Evolutionary conservation across 1,284 basidiomycete genomes (phyloP), one percentile per base, ranked within the genome.

Genomic region (Apiotrichum gamsii): DNA sequence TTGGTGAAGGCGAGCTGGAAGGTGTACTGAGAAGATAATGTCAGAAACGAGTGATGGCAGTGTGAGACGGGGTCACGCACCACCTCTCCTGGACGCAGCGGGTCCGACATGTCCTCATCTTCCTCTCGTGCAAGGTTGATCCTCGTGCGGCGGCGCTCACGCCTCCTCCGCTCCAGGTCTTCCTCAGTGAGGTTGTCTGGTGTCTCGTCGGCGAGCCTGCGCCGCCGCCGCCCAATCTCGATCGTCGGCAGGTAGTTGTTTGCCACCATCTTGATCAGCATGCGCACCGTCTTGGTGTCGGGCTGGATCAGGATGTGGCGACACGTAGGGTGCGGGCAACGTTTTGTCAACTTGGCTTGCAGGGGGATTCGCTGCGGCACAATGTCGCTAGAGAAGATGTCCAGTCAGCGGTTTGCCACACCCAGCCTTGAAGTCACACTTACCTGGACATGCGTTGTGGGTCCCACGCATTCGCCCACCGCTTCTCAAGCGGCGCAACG

Each of bases 261-360:
- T 0, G 94, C 95, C 38, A 94, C 87, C 38, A 96, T 83, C 70
- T 95, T 96, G 74, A 98, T 97, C 74, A 97, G 97, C 80, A 86
- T 96, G 6, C 88, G 81, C 28, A 88, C 85, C 6, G 87, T 89
- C 69, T 97, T 98, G 62, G 91, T 87, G 68, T 99, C 95, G 1
- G 95, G 95, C 65, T 96, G 95, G 73, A 97, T 94, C 51, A 98
- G 80, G 58, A 97, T 94, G 72, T 97, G 94, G 14, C 87, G 83
- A 68, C 95, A 99, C 3, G 79, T 80, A 3, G 65, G 57, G 24
- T 64, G 54, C 5, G 90, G 84, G 74, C 95, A 99, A 6, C 95
- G 86, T 72, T 97, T 97, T 3, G 90, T 90, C 41, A 87, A 81
- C 72, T 97, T 97, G 0, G 90, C 87, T 54, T 87, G 85, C 3